Conservation (phyloP, 345 rosid genomes). For the Sapria himalayana region DNA sequence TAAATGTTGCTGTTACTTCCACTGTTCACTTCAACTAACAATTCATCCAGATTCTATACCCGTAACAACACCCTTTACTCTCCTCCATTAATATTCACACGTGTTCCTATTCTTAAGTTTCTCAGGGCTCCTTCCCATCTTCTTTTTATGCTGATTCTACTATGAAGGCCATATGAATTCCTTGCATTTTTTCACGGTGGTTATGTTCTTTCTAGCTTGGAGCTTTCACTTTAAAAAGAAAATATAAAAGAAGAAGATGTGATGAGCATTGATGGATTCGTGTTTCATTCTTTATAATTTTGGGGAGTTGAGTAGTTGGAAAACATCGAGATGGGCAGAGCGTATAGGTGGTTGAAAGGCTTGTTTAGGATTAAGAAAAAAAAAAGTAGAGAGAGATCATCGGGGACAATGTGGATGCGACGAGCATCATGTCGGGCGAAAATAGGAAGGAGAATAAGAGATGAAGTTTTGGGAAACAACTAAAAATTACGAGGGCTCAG, state of each 20-base stretch:
- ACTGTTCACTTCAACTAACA: constrained; percentile 24
- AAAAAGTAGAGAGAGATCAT: constrained; percentile 9
- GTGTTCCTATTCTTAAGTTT: too few species aligned
- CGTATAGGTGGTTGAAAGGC: constrained; percentile 52
- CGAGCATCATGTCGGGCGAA: constrained; percentile 15
- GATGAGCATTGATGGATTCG: neutral
- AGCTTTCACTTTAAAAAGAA: constrained; percentile 11
- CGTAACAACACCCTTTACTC: too few species aligned
- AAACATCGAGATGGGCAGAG: constrained; percentile 35
- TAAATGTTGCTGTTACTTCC: constrained; percentile 2
- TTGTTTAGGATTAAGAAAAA: constrained; percentile 41
- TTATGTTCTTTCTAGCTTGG: constrained; percentile 8
- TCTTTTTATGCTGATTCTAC: constrained; percentile 4
- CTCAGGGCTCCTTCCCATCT: constrained; percentile 1
- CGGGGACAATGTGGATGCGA: constrained; percentile 7
- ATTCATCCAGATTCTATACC: constrained; percentile 31
- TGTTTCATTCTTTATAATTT: constrained; percentile 6
- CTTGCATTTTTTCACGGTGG: constrained; percentile 9
- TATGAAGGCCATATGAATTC: constrained; percentile 1
- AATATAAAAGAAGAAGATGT: constrained; percentile 4
- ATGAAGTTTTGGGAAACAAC: constrained; percentile 26
- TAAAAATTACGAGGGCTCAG: constrained; percentile 1
- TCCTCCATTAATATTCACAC: too few species aligned
- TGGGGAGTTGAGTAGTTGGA: constrained; percentile 4
- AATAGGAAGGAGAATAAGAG: constrained; percentile 23